Evolutionary conservation across 805 yeast species (phyloP), one percentile per base, ranked within the genome.

Genomic region (Saturnispora saitoi): DNA sequence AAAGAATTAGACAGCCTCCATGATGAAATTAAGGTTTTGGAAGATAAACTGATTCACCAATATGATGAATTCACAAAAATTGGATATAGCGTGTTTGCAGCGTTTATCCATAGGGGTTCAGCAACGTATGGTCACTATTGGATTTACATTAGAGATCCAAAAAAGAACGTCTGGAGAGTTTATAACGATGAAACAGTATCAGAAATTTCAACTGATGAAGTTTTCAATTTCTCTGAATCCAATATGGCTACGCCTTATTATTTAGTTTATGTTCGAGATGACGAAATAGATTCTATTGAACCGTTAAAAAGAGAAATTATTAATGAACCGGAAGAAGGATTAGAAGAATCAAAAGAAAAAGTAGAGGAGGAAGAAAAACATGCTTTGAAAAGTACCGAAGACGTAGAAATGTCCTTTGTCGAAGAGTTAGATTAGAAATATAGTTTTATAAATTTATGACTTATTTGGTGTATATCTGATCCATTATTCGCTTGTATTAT

Each of bases 121-220:
- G 98, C 96, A 0, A 81, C 88, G 45, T 91, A 86, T 60, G 99
- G 99, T 2, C 99, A 93, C 65, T 93, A 93, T 65, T 93, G 98
- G 97, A 78, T 91, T 15, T 93, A 91, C 62, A 90, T 93, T 53
- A 79, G 77, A 51, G 98, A 93, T 64, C 77, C 80, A 3, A 74
- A 74, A 53, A 71, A 73, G 17, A 74, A 77, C 28, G 68, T 85
- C 19, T 93, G 80, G 77, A 72, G 96, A 52, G 90, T 88, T 69
- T 93, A 93, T 65, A 93, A 93, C 60, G 99, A 93, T 68, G 98
- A 93, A 58, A 73, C 75, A n/a, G 95, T 93, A n/a, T 79, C 88
- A 2, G 95, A 83, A 54, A 96, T 85, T 1, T 68, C 78, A 0
- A 68, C 72, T 1, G 72, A 70, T 20, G 88, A 84, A 60, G 86